Evolutionary conservation across 1,139 yeast genomes (phyloP).

Genomic region (Wickerhamiella pararugosa): DNA sequence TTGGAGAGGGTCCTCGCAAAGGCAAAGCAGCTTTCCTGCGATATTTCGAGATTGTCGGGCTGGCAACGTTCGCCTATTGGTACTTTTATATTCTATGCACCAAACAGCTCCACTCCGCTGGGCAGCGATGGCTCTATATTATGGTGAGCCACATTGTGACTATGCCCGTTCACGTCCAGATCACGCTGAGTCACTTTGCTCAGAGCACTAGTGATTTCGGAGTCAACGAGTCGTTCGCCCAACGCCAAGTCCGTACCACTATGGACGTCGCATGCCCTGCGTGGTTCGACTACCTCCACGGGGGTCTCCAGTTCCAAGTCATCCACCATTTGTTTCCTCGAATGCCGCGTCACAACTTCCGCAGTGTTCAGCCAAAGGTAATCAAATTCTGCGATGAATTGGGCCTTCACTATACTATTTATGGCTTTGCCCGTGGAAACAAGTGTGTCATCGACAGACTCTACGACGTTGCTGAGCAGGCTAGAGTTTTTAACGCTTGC

Average conservation of each 20-base stretch:
- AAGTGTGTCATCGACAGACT: slow-evolving; percentile 51
- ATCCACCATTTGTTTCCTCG: slow-evolving; percentile 85
- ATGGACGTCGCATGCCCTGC: slow-evolving; percentile 93
- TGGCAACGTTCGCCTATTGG: slow-evolving; percentile 59
- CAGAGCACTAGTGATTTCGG: slow-evolving; percentile 87
- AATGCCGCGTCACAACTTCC: slow-evolving; percentile 72
- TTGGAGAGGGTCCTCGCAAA: slow-evolving; percentile 60
- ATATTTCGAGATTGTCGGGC: slow-evolving; percentile 59
- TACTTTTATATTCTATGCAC: slow-evolving; percentile 53
- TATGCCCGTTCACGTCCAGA: slow-evolving; percentile 85
- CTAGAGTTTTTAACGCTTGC: slow-evolving; percentile 23
- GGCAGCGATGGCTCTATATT: slow-evolving; percentile 42
- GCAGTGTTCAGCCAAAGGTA: slow-evolving; percentile 59
- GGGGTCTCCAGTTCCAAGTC: slow-evolving; percentile 86
- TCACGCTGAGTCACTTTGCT: slow-evolving; percentile 80
- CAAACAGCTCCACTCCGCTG: slow-evolving; percentile 35
- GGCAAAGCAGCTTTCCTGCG: slow-evolving; percentile 84
- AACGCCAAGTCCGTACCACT: slow-evolving; percentile 73
- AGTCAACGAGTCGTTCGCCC: slow-evolving; percentile 63
- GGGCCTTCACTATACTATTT: slow-evolving; percentile 71
- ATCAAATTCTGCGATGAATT: slow-evolving; percentile 58
- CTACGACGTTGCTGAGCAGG: slow-evolving; percentile 68
- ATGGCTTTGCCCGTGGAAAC: slow-evolving; percentile 73
- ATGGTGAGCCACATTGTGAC: slow-evolving; percentile 67
- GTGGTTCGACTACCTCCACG: slow-evolving; percentile 84